These are phyloP conservation scores for Cicer bijugum DNA, from an alignment of 306 rosid species.

Conservation along the genomic window DNA sequence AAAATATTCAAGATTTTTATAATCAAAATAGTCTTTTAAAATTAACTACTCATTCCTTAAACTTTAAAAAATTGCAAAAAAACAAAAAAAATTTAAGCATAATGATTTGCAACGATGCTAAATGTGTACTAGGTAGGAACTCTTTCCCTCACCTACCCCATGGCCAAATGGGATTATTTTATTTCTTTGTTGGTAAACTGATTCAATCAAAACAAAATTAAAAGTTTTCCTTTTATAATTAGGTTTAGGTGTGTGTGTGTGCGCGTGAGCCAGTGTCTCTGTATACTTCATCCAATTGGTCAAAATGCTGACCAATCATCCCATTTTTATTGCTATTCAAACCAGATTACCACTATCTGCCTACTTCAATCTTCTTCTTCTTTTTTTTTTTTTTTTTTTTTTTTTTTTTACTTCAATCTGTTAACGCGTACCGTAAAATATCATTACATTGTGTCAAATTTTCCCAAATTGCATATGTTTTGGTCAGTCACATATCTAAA, in stretches of 20 bases:
- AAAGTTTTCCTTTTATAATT: not conserved
- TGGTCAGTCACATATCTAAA: not conserved
- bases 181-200: not conserved
- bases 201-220: not conserved
- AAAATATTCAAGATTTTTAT: no score
- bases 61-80: no score
- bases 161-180: conserved; percentile 20
- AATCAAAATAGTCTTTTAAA: no score
- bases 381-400: no score
- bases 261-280: no score
- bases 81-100: conserved; percentile 6
- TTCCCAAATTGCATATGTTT: not conserved
- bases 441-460: no score
- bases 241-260: not conserved
- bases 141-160: conserved; percentile 45
- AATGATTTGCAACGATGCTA: conserved; percentile 8
- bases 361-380: no score
- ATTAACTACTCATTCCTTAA: no score
- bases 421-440: not conserved
- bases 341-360: not conserved
- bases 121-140: not conserved
- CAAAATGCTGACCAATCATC: not conserved
- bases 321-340: not conserved
- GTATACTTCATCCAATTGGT: not conserved
- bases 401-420: no score